These are phyloP conservation scores for Globisporangium perplexum DNA, from an alignment of 352 stramenopile genomes.

Conservation along the genomic window DNA sequence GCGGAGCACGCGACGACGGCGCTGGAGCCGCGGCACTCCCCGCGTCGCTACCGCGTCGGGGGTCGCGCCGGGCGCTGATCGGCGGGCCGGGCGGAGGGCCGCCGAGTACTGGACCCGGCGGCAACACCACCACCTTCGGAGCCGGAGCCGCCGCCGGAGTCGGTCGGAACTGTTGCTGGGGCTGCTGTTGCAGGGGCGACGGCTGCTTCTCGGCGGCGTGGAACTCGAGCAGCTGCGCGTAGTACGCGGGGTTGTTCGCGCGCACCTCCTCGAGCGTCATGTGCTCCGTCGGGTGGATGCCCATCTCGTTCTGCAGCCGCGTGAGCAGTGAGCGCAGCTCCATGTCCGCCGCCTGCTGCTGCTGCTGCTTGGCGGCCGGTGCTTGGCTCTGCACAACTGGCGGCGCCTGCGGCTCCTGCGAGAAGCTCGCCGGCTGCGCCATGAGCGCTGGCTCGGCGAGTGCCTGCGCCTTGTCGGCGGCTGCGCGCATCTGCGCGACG, in stretches of 20 bases:
- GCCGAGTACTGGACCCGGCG: constrained; percentile 6
- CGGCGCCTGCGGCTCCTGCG: constrained; percentile 30
- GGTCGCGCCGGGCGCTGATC: neutral
- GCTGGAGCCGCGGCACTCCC: neutral
- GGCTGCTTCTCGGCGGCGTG: constrained; percentile 23
- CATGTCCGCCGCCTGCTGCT: constrained; percentile 58
- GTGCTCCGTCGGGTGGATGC: constrained; percentile 81
- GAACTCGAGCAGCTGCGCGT: constrained; percentile 73
- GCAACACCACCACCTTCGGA: neutral
- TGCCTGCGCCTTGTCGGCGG: constrained; percentile 50
- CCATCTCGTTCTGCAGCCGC: constrained; percentile 86
- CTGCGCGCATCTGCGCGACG: constrained; percentile 60
- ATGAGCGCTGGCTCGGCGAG: constrained; percentile 34
- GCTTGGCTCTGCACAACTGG: too few relatives aligned
- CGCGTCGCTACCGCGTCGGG: neutral
- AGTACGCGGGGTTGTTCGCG: constrained; percentile 82
- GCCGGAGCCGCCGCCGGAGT: neutral
- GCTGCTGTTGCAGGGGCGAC: constrained; percentile 6
- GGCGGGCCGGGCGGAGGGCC: constrained; percentile 5
- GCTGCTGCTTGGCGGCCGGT: neutral
- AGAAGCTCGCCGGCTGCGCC: constrained; percentile 44
- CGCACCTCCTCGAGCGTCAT: constrained; percentile 84
- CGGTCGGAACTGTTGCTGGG: neutral
- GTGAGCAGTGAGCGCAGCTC: constrained; percentile 74
- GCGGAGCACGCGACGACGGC: neutral